Conservation (phyloP, 2,329 filamentous ascomycete species). For the Phialophora chinensis region DNA sequence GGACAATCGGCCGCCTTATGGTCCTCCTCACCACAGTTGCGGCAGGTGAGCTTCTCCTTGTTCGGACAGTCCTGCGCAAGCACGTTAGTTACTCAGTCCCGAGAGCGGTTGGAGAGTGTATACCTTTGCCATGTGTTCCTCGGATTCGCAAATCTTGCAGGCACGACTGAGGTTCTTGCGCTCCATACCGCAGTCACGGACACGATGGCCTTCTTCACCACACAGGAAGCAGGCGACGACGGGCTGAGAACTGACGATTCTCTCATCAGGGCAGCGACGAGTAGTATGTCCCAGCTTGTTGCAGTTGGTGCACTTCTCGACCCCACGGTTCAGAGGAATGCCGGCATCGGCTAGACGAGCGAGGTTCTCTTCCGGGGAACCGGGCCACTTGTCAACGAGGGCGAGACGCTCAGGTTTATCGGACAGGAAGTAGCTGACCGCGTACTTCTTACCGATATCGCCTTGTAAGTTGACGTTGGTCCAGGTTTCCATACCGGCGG, state of each 20-base stretch:
- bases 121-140: slow-evolving; percentile 38
- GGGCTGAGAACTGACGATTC: slow-evolving; percentile 46
- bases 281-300: slow-evolving; percentile 56
- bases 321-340: slow-evolving; percentile 55
- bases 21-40: slow-evolving; percentile 58
- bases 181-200: slow-evolving; percentile 54
- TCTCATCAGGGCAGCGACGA: slow-evolving; percentile 57
- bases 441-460: slow-evolving; percentile 57
- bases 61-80: slow-evolving; percentile 32
- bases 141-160: slow-evolving; percentile 38
- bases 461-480: slow-evolving; percentile 61
- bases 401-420: slow-evolving; percentile 54
- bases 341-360: slow-evolving; percentile 59
- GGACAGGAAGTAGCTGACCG: slow-evolving; percentile 57
- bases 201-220: slow-evolving; percentile 53
- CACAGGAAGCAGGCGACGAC: slow-evolving; percentile 59
- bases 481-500: slow-evolving; percentile 45
- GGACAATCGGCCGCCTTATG: slow-evolving; percentile 51
- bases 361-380: slow-evolving; percentile 56
- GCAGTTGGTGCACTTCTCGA: slow-evolving; percentile 60
- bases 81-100: not conserved
- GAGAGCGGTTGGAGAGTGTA: not conserved
- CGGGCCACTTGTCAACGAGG: slow-evolving; percentile 57
- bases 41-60: slow-evolving; percentile 52
- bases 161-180: slow-evolving; percentile 33